Evolutionary conservation across 2,329 filamentous ascomycete genomes (phyloP).

Genomic region (Septoria petroselini): DNA sequence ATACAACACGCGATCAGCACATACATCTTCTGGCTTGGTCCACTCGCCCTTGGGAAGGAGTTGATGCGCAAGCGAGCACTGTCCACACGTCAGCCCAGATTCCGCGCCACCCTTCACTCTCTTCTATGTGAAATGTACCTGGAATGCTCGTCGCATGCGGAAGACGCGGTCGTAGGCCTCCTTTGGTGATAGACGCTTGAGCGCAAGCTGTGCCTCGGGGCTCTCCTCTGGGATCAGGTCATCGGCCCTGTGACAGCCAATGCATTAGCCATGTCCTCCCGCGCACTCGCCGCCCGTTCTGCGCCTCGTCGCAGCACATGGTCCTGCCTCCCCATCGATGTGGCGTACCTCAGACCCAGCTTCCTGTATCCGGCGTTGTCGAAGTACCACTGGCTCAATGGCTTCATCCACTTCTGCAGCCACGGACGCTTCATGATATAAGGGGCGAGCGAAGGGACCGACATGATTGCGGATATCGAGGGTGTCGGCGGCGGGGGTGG

Average conservation of each 20-base stretch:
- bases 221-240: constrained; percentile 93
- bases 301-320: not conserved
- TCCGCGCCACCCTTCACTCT: not conserved
- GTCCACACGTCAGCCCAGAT: constrained; percentile 25
- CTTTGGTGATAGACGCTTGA: constrained; percentile 86
- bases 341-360: constrained; percentile 77
- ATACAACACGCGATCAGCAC: constrained; percentile 13
- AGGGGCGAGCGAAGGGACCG: constrained; percentile 67
- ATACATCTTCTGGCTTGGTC: constrained; percentile 65
- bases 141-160: constrained; percentile 91
- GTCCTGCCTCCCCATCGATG: not conserved
- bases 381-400: constrained; percentile 82
- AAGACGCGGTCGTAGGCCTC: constrained; percentile 96
- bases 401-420: constrained; percentile 74
- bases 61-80: constrained; percentile 66
- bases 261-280: constrained; percentile 18
- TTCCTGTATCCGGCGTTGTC: constrained; percentile 89
- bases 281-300: not conserved
- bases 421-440: constrained; percentile 81
- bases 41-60: constrained; percentile 63
- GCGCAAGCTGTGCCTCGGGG: constrained; percentile 78
- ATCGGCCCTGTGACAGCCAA: constrained; percentile 65
- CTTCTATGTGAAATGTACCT: constrained; percentile 54
- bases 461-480: constrained; percentile 53
- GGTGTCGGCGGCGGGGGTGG: constrained; percentile 23